Evolutionary conservation across 305 asterid genomes (phyloP).

Genomic region (Nicotiana rustica): DNA sequence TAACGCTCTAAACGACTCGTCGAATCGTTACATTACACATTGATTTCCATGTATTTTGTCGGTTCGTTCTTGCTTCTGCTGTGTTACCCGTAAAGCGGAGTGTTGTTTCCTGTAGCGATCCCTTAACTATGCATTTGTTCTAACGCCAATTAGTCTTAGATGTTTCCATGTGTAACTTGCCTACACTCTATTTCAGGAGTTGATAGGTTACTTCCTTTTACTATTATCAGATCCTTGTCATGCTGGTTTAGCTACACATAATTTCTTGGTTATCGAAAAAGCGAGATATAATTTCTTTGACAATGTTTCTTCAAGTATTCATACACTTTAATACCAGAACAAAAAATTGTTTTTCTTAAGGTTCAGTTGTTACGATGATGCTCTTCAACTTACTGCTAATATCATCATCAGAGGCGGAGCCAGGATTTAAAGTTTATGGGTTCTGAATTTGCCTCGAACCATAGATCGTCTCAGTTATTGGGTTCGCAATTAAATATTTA

Average conservation of each 20-base stretch:
- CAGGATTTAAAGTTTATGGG: too few species aligned
- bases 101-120: too few species aligned
- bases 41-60: too few species aligned
- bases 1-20: too few species aligned
- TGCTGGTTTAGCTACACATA: conserved; percentile 10
- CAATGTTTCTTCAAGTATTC: neutral
- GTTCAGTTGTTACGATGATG: conserved; percentile 3
- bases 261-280: neutral
- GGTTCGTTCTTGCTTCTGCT: too few species aligned
- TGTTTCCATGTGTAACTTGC: neutral
- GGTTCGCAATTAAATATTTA: too few species aligned
- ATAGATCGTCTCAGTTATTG: too few species aligned
- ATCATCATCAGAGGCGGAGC: too few species aligned
- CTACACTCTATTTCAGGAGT: neutral
- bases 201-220: neutral
- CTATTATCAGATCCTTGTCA: conserved; percentile 3
- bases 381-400: neutral
- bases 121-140: too few species aligned
- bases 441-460: too few species aligned
- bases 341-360: neutral
- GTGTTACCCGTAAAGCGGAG: too few species aligned
- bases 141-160: neutral
- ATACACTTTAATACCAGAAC: neutral
- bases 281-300: neutral
- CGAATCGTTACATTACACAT: too few species aligned